Evolutionary conservation across 1,139 yeast genomes (phyloP).

Genomic region (Kurtzmaniella quercitrusa): DNA sequence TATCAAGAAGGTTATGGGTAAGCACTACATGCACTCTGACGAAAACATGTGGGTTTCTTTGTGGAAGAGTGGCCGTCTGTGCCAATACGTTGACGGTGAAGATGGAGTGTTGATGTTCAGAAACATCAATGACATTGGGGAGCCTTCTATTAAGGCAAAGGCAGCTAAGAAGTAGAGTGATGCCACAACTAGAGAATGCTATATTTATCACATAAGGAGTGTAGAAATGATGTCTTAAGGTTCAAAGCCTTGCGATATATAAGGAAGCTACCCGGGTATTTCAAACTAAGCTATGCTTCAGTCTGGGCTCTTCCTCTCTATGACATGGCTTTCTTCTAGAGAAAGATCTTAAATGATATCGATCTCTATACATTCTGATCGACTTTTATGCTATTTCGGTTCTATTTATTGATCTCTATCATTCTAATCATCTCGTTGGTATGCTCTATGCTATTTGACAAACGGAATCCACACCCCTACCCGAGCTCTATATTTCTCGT

Average conservation of each 20-base stretch:
- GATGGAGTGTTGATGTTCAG: constrained; percentile 60
- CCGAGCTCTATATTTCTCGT: constrained; percentile 44
- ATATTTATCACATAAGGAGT: neutral
- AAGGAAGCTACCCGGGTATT: too few relatives aligned
- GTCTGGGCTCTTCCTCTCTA: too few relatives aligned
- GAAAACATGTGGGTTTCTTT: constrained; percentile 57
- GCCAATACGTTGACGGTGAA: constrained; percentile 60
- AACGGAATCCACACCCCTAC: constrained; percentile 67
- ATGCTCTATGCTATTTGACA: constrained; percentile 33
- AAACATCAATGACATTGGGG: constrained; percentile 49
- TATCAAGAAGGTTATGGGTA: constrained; percentile 57
- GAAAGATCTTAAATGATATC: too few relatives aligned
- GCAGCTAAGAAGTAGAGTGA: neutral
- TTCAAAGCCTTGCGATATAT: too few relatives aligned
- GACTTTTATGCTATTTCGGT: too few relatives aligned
- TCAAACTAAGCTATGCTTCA: too few relatives aligned
- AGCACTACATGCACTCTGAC: constrained; percentile 47
- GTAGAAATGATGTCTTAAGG: too few relatives aligned
- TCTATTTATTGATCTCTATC: too few relatives aligned
- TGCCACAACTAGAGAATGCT: neutral
- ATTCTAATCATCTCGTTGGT: too few relatives aligned
- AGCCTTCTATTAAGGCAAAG: neutral
- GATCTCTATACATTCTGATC: too few relatives aligned
- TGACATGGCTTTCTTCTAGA: too few relatives aligned
- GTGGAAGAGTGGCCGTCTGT: constrained; percentile 53